phyloP scores from a whole-genome alignment of 2,329 filamentous ascomycete genomes.

The Cladobotryum mycophilum region DNA sequence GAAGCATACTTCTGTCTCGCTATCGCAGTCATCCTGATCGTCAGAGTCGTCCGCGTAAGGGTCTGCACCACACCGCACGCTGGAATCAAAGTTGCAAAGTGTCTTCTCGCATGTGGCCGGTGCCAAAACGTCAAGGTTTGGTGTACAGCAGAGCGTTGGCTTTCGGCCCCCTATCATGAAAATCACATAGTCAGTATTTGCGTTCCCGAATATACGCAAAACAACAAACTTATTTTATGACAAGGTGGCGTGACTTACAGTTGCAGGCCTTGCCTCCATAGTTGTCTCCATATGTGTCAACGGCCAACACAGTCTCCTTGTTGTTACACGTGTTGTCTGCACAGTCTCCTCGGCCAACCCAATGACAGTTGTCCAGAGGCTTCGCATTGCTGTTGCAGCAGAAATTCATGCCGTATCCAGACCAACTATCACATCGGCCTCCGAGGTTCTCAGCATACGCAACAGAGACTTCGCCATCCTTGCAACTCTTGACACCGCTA shows the following conservation, averaged over 20 bases:
- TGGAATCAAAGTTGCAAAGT: neutral
- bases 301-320: conserved; percentile 9
- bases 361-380: conserved; percentile 10
- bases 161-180: conserved; percentile 2
- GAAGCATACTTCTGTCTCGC: neutral
- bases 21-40: neutral
- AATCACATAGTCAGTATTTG: neutral
- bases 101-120: neutral
- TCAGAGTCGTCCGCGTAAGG: neutral
- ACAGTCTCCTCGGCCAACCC: conserved; percentile 12
- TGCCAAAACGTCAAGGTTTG: conserved; percentile 2
- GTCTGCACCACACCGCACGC: neutral
- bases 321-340: conserved; percentile 12
- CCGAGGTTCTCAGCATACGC: neutral
- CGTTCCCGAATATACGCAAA: neutral
- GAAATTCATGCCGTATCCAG: no score
- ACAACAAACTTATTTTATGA: neutral
- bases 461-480: conserved; percentile 2
- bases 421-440: neutral
- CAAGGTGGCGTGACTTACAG: conserved; percentile 1
- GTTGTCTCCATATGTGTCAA: neutral
- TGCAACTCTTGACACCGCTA: neutral
- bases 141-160: conserved; percentile 7
- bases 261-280: neutral
- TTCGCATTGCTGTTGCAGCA: no score